A percentile compares a stretch with the other conserved stretches of the same genome.
These are phyloP conservation scores for Centaurea solstitialis DNA, from an alignment of 129 eudicot species.

Conservation along the genomic window DNA sequence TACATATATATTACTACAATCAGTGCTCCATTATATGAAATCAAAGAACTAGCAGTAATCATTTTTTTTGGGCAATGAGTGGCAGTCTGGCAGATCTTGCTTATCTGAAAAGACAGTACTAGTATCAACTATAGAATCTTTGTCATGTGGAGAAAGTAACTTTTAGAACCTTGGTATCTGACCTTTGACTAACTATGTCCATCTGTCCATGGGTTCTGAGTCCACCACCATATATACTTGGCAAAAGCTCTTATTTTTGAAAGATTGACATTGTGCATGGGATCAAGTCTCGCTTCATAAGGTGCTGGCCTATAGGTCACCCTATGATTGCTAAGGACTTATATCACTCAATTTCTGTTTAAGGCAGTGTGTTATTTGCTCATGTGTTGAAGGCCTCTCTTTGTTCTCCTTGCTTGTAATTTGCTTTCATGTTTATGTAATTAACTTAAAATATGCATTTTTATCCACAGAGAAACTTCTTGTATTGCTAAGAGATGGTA, in stretches of 20 bases:
- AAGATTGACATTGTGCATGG: neutral
- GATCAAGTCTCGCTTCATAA: neutral
- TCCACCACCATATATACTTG: neutral
- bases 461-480: slow-evolving; percentile 43
- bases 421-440: neutral
- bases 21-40: neutral
- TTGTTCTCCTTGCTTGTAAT: slow-evolving; percentile 3
- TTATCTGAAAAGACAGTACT: neutral
- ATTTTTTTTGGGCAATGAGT: neutral
- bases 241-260: neutral
- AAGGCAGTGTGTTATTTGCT: neutral
- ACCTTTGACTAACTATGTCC: neutral
- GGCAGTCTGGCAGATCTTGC: neutral
- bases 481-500: slow-evolving; percentile 51
- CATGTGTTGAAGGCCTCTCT: neutral
- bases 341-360: neutral
- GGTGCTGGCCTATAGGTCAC: neutral
- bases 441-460: slow-evolving; percentile 2
- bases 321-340: neutral
- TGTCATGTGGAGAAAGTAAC: neutral
- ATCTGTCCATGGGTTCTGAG: neutral
- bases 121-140: neutral
- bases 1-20: too few relatives aligned
- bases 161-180: neutral
- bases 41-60: neutral